Percentiles rank a stretch among this genome's conserved stretches.
These are phyloP conservation scores for Mycena epipterygia DNA, from an alignment of 768 basidiomycete genomes.

Conservation along the genomic window DNA sequence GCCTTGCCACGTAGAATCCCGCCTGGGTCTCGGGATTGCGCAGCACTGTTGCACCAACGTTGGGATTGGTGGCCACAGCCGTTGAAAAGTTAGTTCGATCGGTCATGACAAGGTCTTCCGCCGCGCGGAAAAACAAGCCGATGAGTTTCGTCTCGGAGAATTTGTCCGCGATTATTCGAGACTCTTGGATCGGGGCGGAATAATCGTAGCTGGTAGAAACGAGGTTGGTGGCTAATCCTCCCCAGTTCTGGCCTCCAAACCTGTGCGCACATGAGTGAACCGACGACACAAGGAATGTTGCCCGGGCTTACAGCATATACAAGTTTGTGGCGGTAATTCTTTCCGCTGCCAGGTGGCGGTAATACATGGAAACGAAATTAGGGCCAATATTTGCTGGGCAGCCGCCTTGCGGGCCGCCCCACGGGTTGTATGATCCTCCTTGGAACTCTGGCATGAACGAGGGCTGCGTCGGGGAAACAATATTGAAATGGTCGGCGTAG, in stretches of 20 bases:
- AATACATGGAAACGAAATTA: constrained; percentile 31
- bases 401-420: constrained; percentile 27
- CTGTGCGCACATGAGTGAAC: neutral
- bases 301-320: constrained; percentile 26
- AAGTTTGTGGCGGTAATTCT: constrained; percentile 24
- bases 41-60: constrained; percentile 58
- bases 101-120: constrained; percentile 68
- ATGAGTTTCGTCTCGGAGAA: constrained; percentile 70
- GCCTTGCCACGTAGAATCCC: constrained; percentile 66
- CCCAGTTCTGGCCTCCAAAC: constrained; percentile 32
- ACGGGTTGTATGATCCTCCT: constrained; percentile 32
- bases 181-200: constrained; percentile 64
- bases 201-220: constrained; percentile 66
- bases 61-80: constrained; percentile 41
- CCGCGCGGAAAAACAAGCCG: constrained; percentile 68
- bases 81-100: constrained; percentile 60
- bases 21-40: constrained; percentile 63
- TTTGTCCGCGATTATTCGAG: constrained; percentile 60
- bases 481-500: constrained; percentile 22
- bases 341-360: constrained; percentile 28
- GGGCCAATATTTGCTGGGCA: constrained; percentile 24
- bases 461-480: constrained; percentile 32
- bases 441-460: constrained; percentile 34
- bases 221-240: constrained; percentile 30
- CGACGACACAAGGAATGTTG: neutral